Percentiles rank a stretch among this genome's conserved stretches.
phyloP scores from a whole-genome alignment of 495 filamentous ascomycete genomes.

The Penicillium pulvis region DNA sequence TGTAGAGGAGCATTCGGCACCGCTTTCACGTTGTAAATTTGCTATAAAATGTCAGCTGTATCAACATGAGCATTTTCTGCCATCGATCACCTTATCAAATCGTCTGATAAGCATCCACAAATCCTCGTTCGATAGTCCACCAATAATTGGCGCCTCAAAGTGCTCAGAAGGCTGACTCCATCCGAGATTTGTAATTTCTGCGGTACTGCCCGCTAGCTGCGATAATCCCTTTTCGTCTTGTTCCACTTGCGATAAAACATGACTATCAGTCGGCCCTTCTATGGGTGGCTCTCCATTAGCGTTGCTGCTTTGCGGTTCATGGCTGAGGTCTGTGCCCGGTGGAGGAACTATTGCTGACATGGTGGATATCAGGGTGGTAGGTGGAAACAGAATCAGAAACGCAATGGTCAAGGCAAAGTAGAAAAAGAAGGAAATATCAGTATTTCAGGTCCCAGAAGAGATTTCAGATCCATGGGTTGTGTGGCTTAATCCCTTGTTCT shows the following conservation, averaged over 20 bases:
- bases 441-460: background rate
- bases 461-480: background rate
- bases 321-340: background rate
- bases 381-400: background rate
- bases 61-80: background rate
- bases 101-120: constrained; percentile 68
- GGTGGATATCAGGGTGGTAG: background rate
- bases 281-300: background rate
- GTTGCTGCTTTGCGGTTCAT: background rate
- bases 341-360: background rate
- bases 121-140: constrained; percentile 73
- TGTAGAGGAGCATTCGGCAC: constrained; percentile 54
- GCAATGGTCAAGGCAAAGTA: background rate
- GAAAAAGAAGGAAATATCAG: background rate
- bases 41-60: constrained; percentile 46
- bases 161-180: constrained; percentile 66
- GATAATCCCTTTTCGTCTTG: constrained; percentile 51
- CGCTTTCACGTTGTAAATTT: constrained; percentile 87
- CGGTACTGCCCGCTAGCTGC: constrained; percentile 44
- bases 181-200: constrained; percentile 66
- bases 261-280: constrained; percentile 48
- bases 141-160: constrained; percentile 65
- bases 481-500: background rate
- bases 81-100: constrained; percentile 25
- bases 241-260: constrained; percentile 47